Evolutionary conservation across 2,329 filamentous ascomycete genomes (phyloP).

Genomic region (Diplodia intermedia): DNA sequence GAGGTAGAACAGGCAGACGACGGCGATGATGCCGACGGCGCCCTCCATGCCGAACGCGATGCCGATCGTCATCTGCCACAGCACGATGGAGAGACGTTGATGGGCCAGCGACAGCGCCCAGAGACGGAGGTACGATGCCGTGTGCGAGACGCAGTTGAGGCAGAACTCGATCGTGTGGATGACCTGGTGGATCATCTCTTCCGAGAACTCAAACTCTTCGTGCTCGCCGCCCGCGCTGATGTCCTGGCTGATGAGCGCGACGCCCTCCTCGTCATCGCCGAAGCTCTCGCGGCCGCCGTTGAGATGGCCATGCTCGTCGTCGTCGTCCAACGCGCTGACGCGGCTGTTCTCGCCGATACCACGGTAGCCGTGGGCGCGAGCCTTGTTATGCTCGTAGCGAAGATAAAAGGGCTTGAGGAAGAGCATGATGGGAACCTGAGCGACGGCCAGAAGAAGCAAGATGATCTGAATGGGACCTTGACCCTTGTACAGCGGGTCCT

Average conservation of each 20-base stretch:
- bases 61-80: slow-evolving; percentile 95
- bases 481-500: slow-evolving; percentile 77
- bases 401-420: slow-evolving; percentile 97
- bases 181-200: slow-evolving; percentile 98
- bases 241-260: slow-evolving; percentile 88
- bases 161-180: slow-evolving; percentile 99
- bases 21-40: slow-evolving; percentile 74
- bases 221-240: slow-evolving; percentile 76
- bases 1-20: slow-evolving; percentile 81
- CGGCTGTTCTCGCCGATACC: slow-evolving; percentile 88
- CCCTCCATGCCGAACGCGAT: slow-evolving; percentile 74
- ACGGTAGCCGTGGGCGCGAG: slow-evolving; percentile 86
- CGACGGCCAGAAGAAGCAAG: slow-evolving; percentile 80
- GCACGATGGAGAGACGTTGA: slow-evolving; percentile 93
- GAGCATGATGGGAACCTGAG: slow-evolving; percentile 87
- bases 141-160: slow-evolving; percentile 98
- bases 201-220: slow-evolving; percentile 96
- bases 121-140: slow-evolving; percentile 95
- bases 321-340: slow-evolving; percentile 88
- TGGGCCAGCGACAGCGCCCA: slow-evolving; percentile 97
- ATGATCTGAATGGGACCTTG: slow-evolving; percentile 78
- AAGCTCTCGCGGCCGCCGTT: slow-evolving; percentile 70
- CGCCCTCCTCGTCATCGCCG: slow-evolving; percentile 78
- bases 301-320: slow-evolving; percentile 67
- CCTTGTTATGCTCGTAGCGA: slow-evolving; percentile 89